phyloP scores from a whole-genome alignment of 1,284 basidiomycete genomes.

The Chalciporus piperatoides region DNA sequence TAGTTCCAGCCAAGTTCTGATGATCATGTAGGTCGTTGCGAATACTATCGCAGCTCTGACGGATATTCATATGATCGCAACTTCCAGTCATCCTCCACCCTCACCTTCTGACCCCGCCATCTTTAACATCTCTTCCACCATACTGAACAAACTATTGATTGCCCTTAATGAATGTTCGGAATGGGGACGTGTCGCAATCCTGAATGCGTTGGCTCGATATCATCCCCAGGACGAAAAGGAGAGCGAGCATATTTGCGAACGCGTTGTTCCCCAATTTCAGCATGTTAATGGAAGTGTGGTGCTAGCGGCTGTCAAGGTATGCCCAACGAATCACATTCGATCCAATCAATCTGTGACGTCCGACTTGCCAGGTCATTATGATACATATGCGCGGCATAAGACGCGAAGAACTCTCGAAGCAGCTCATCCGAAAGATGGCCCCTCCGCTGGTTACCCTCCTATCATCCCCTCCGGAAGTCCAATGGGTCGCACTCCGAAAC shows the following conservation, averaged over 20 bases:
- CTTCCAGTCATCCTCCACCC: constrained; percentile 45
- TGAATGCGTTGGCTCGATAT: constrained; percentile 86
- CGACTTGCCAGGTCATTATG: constrained; percentile 80
- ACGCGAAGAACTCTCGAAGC: constrained; percentile 84
- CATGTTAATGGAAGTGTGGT: constrained; percentile 96
- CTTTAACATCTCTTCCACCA: constrained; percentile 78
- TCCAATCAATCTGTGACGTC: neutral
- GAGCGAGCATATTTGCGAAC: constrained; percentile 97
- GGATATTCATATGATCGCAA: constrained; percentile 82
- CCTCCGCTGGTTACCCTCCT: constrained; percentile 85
- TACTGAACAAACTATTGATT: constrained; percentile 88
- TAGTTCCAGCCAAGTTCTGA: neutral
- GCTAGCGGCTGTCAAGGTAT: constrained; percentile 88
- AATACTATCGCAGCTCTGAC: constrained; percentile 93
- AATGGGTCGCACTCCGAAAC: constrained; percentile 97
- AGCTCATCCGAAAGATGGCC: constrained; percentile 94
- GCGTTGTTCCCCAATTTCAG: constrained; percentile 97
- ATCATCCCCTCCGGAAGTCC: constrained; percentile 79
- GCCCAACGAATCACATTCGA: constrained; percentile 18
- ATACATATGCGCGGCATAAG: constrained; percentile 87
- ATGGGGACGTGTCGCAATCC: constrained; percentile 94
- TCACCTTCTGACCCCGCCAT: constrained; percentile 61
- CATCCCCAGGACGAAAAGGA: constrained; percentile 85
- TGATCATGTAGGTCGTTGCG: constrained; percentile 74
- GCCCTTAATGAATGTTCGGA: constrained; percentile 98